Percentiles rank a stretch among this genome's conserved stretches.
Evolutionary conservation across 2,329 filamentous ascomycete genomes (phyloP).

Genomic region (Stenocarpella maydis): DNA sequence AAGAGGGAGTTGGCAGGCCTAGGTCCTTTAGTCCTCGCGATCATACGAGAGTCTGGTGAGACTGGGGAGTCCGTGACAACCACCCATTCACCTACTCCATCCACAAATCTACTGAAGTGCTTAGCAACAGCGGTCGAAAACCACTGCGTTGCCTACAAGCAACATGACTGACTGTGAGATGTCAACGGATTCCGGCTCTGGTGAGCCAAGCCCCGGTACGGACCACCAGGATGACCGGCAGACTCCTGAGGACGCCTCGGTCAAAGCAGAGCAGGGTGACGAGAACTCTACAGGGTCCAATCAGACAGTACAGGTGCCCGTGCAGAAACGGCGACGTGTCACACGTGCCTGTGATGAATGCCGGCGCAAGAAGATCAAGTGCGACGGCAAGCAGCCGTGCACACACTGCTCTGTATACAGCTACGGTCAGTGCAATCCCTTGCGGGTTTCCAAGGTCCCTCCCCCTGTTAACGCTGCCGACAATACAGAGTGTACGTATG

Average conservation of each 20-base stretch:
- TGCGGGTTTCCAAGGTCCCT: background rate
- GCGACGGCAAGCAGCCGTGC: conserved; percentile 85
- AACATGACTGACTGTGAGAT: conserved; percentile 26
- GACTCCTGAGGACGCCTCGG: conserved; percentile 30
- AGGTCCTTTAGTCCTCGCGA: background rate
- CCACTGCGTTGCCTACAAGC: background rate
- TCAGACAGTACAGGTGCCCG: conserved; percentile 52
- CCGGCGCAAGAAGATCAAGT: conserved; percentile 87
- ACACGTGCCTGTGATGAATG: conserved; percentile 86
- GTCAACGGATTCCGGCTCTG: conserved; percentile 32
- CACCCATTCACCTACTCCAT: background rate
- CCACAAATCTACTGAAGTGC: background rate
- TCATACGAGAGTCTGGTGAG: background rate
- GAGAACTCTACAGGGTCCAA: conserved; percentile 26
- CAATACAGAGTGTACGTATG: conserved; percentile 84
- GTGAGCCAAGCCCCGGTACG: conserved; percentile 44
- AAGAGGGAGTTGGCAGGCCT: conserved; percentile 25
- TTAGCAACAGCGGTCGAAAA: conserved; percentile 1
- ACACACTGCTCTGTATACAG: conserved; percentile 98
- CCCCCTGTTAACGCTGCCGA: conserved; percentile 9
- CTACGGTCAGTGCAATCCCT: conserved; percentile 73
- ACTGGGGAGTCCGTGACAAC: conserved; percentile 8
- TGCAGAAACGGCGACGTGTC: conserved; percentile 80
- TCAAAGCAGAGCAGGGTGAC: conserved; percentile 32
- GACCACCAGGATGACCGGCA: conserved; percentile 49